These are phyloP conservation scores for Thielaviopsis euricoi DNA, from an alignment of 2,329 filamentous ascomycete genomes.

Conservation along the genomic window DNA sequence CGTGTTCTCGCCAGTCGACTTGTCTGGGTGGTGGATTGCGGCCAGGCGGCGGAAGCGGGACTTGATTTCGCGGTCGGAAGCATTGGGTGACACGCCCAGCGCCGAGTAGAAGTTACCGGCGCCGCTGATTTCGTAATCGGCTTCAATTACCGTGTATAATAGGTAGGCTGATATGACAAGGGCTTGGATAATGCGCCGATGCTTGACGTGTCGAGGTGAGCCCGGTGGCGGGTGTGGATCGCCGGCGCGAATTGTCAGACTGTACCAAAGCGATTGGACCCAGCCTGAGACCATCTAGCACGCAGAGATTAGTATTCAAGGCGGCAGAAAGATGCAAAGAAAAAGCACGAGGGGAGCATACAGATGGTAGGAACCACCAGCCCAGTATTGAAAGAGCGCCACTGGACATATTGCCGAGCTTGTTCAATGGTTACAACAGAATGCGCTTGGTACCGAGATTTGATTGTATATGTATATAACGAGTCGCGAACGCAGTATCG, in stretches of 20 bases:
- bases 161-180: conserved; percentile 73
- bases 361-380: conserved; percentile 33
- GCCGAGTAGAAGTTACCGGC: conserved; percentile 64
- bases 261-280: conserved; percentile 70
- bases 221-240: conserved; percentile 60
- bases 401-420: conserved; percentile 21
- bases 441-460: neutral
- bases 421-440: neutral
- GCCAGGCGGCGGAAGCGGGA: conserved; percentile 67
- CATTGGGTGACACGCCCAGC: conserved; percentile 51
- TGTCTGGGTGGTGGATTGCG: conserved; percentile 69
- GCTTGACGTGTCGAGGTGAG: conserved; percentile 48
- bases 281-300: conserved; percentile 58
- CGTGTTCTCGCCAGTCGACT: conserved; percentile 28
- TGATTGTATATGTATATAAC: neutral
- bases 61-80: conserved; percentile 63
- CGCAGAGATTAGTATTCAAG: neutral
- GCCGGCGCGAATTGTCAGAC: conserved; percentile 76
- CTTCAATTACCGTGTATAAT: conserved; percentile 81
- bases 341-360: conserved; percentile 16
- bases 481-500: neutral
- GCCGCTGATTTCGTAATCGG: conserved; percentile 61
- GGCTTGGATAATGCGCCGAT: conserved; percentile 72
- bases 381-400: conserved; percentile 29
- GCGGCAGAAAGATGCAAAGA: neutral